Percentiles rank a stretch among this genome's conserved stretches.
Conservation (phyloP, 306 rosid species). For the Rosa chinensis region DNA sequence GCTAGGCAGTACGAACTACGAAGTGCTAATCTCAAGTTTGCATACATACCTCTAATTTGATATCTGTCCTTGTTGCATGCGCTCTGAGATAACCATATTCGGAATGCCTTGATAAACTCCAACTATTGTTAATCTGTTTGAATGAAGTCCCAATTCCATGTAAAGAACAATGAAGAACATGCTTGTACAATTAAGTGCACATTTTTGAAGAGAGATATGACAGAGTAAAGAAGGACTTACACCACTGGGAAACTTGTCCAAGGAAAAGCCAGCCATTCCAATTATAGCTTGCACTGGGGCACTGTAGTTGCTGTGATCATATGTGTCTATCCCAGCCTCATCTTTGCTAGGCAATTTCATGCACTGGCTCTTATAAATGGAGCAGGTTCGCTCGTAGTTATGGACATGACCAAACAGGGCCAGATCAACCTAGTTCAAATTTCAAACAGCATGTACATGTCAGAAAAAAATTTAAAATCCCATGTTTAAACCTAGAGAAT, state of each 20-base stretch:
- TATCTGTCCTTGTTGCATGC: constrained; percentile 51
- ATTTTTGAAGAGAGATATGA: neutral
- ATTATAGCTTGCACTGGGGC: constrained; percentile 84
- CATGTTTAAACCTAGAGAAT: too few species aligned
- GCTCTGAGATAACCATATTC: constrained; percentile 69
- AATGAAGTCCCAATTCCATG: constrained; percentile 6
- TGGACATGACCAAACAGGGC: constrained; percentile 83
- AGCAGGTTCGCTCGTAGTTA: constrained; percentile 84
- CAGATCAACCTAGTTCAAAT: constrained; percentile 65
- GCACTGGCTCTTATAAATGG: constrained; percentile 44
- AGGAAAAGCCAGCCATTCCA: constrained; percentile 85
- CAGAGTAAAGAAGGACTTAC: constrained; percentile 35
- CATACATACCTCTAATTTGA: constrained; percentile 60
- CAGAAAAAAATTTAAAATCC: neutral
- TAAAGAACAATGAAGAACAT: neutral
- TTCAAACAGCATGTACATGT: neutral
- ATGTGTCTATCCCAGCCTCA: constrained; percentile 57
- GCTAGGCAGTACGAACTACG: neutral
- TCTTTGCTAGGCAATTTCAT: constrained; percentile 62
- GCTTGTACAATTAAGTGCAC: neutral
- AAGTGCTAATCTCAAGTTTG: neutral
- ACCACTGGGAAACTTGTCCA: constrained; percentile 49
- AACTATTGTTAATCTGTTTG: constrained; percentile 37
- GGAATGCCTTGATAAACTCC: constrained; percentile 64
- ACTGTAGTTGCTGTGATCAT: constrained; percentile 58